Evolutionary conservation across 106 monocot species (phyloP).

Genomic region (Posidonia australis): DNA sequence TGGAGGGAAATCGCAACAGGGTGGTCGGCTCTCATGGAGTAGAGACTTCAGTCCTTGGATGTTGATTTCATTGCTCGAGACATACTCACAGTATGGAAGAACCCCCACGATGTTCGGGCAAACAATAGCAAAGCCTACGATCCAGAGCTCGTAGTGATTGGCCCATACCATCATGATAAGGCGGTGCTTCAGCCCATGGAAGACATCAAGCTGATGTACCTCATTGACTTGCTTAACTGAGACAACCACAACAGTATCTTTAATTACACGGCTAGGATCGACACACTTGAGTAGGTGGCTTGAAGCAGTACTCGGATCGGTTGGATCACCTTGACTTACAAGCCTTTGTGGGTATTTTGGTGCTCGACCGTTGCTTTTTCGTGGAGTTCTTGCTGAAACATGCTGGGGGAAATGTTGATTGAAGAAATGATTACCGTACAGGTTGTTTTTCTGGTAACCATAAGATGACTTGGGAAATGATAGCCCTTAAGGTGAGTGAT

Average conservation of each 20-base stretch:
- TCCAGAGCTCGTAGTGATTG: slow-evolving; percentile 11
- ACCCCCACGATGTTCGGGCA: slow-evolving; percentile 1
- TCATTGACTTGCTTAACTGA: slow-evolving; percentile 2
- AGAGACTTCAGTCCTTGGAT: neutral
- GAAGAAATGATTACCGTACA: too few species aligned
- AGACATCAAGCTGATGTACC: slow-evolving; percentile 6
- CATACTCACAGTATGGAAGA: neutral
- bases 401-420: neutral
- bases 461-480: too few species aligned
- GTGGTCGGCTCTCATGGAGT: neutral
- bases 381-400: too few species aligned
- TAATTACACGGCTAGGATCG: neutral
- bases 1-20: neutral
- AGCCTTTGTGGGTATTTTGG: slow-evolving; percentile 18
- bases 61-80: neutral
- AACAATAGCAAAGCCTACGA: slow-evolving; percentile 5
- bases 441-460: too few species aligned
- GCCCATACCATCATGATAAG: slow-evolving; percentile 13
- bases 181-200: slow-evolving; percentile 10
- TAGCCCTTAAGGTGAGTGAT: too few species aligned
- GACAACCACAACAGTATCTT: neutral
- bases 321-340: neutral
- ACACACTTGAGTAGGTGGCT: neutral
- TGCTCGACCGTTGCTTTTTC: slow-evolving; percentile 33
- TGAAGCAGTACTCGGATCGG: slow-evolving; percentile 4